Conservation (phyloP, 441 rosid genomes). For the Raphanus hybrid region DNA sequence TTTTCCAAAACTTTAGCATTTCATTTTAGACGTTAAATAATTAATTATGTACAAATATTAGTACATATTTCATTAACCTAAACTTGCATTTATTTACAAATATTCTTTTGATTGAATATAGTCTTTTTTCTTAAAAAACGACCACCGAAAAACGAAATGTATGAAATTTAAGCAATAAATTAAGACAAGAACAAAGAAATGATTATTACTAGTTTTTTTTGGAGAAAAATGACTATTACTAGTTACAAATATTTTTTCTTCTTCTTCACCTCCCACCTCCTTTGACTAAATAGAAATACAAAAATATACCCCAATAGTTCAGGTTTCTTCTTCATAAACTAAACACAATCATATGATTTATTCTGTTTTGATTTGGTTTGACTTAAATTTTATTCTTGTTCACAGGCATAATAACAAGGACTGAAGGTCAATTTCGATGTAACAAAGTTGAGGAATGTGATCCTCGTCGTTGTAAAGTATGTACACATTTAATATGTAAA, state of each 20-base stretch:
- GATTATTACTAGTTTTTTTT: neutral
- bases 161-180: neutral
- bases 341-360: neutral
- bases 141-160: neutral
- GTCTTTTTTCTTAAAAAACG: neutral
- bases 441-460: neutral
- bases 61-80: neutral
- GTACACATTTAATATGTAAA: neutral
- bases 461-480: slow-evolving; percentile 12
- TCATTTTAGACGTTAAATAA: neutral
- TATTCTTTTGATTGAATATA: neutral
- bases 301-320: neutral
- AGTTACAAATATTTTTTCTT: neutral
- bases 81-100: neutral
- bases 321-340: neutral
- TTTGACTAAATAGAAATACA: neutral
- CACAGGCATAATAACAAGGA: neutral
- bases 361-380: neutral
- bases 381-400: neutral
- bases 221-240: neutral
- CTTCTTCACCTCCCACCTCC: neutral
- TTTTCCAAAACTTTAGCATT: neutral
- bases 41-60: neutral
- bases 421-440: slow-evolving; percentile 16
- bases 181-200: neutral